Evolutionary conservation across 441 rosid species (phyloP).

Genomic region (Arabidopsis hybrid): DNA sequence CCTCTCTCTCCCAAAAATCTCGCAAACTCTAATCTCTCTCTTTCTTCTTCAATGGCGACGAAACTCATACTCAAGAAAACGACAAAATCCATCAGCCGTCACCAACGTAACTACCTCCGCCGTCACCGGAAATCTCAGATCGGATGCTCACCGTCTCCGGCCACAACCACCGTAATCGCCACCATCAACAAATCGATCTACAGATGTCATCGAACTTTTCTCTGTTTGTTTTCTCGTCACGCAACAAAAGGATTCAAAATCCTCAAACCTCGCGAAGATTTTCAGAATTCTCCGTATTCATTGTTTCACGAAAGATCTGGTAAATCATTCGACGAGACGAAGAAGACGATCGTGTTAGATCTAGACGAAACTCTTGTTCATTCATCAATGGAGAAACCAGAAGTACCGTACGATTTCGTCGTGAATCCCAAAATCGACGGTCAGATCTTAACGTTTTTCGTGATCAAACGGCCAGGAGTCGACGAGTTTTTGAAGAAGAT

Average conservation of each 20-base stretch:
- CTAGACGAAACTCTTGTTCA: conserved; percentile 90
- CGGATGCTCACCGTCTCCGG: conserved; percentile 43
- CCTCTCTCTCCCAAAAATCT: conserved; percentile 26
- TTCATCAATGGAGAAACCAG: conserved; percentile 73
- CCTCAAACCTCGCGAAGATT: conserved; percentile 43
- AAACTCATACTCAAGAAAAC: conserved; percentile 38
- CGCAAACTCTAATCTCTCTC: conserved; percentile 21
- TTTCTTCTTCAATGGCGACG: conserved; percentile 42
- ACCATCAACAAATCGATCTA: conserved; percentile 65
- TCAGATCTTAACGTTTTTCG: conserved; percentile 64
- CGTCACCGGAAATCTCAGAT: conserved; percentile 47
- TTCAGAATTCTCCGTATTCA: background rate
- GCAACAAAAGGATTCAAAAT: conserved; percentile 57
- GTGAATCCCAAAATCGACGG: conserved; percentile 77
- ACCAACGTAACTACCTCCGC: conserved; percentile 42
- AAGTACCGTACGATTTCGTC: conserved; percentile 58
- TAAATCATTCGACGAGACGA: conserved; percentile 36
- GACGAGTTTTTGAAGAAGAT: conserved; percentile 66
- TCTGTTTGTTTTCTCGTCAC: conserved; percentile 64
- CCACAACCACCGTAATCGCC: conserved; percentile 48
- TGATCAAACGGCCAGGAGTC: conserved; percentile 84
- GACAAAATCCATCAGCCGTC: conserved; percentile 26
- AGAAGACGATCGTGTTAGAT: conserved; percentile 79
- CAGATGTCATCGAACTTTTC: conserved; percentile 66
- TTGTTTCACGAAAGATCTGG: conserved; percentile 30